phyloP scores from a whole-genome alignment of 768 basidiomycete genomes.

The Lactarius hatsudake region DNA sequence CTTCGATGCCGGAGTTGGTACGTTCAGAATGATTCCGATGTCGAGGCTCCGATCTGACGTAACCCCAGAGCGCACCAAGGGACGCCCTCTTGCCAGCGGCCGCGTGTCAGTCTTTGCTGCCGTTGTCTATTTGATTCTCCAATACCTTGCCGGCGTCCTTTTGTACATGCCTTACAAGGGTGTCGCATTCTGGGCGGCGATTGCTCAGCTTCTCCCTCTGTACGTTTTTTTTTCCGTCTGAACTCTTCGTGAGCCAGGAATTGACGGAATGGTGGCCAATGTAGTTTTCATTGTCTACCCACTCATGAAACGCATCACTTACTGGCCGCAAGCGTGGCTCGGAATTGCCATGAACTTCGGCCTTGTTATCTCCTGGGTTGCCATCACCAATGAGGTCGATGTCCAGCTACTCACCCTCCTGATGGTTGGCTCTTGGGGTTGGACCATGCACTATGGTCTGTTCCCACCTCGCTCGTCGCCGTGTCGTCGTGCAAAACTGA shows the following conservation, averaged over 20 bases:
- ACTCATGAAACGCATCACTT: conserved; percentile 52
- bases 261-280: conserved; percentile 15
- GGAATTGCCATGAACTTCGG: conserved; percentile 52
- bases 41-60: background rate
- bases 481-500: background rate
- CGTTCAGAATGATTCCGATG: conserved; percentile 18
- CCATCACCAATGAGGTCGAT: conserved; percentile 38
- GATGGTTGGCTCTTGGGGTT: conserved; percentile 31
- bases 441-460: conserved; percentile 45
- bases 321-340: conserved; percentile 65
- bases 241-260: background rate
- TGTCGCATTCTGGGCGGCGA: conserved; percentile 24
- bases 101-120: conserved; percentile 29
- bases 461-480: background rate
- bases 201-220: conserved; percentile 28
- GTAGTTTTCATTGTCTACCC: conserved; percentile 43
- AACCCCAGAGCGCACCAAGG: conserved; percentile 12
- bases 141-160: conserved; percentile 26
- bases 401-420: conserved; percentile 21
- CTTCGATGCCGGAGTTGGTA: conserved; percentile 38
- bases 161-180: conserved; percentile 22
- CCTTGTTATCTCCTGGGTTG: conserved; percentile 48
- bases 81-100: conserved; percentile 27
- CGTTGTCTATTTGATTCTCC: conserved; percentile 25
- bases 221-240: conserved; percentile 5